These are phyloP conservation scores for Sherardia arvensis DNA, from an alignment of 257 asterid genomes.

Conservation along the genomic window DNA sequence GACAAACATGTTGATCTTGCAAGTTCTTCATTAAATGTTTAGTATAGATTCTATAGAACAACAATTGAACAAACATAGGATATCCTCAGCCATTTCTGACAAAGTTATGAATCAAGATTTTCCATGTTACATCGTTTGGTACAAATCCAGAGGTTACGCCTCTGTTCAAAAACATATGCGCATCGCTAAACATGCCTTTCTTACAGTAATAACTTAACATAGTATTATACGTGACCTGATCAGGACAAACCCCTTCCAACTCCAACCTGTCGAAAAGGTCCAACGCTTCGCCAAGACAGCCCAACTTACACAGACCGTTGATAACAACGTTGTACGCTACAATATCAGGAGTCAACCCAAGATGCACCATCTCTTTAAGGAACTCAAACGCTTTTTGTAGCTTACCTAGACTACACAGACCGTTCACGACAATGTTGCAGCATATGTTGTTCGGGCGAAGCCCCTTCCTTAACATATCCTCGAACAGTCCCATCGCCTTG, in stretches of 20 bases:
- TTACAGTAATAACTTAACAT: conserved; percentile 55
- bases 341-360: conserved; percentile 71
- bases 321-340: conserved; percentile 64
- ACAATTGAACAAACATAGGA: neutral
- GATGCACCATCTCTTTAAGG: conserved; percentile 52
- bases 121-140: conserved; percentile 69
- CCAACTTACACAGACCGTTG: conserved; percentile 68
- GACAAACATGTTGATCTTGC: neutral
- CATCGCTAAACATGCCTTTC: conserved; percentile 53
- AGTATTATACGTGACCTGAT: conserved; percentile 59
- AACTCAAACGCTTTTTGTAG: conserved; percentile 58
- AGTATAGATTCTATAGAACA: neutral
- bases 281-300: conserved; percentile 46
- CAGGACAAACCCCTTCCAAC: conserved; percentile 50
- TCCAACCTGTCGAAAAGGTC: conserved; percentile 47
- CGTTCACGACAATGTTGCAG: conserved; percentile 52
- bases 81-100: conserved; percentile 23
- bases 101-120: conserved; percentile 43
- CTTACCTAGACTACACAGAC: conserved; percentile 46
- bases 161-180: conserved; percentile 37
- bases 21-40: neutral
- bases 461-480: conserved; percentile 66
- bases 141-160: conserved; percentile 54
- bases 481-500: conserved; percentile 60
- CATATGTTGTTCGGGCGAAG: conserved; percentile 33